Percentiles rank a stretch among this genome's conserved stretches.
Evolutionary conservation across 1,284 basidiomycete genomes (phyloP).

Genomic region (Apiotrichum mycotoxinovorans): DNA sequence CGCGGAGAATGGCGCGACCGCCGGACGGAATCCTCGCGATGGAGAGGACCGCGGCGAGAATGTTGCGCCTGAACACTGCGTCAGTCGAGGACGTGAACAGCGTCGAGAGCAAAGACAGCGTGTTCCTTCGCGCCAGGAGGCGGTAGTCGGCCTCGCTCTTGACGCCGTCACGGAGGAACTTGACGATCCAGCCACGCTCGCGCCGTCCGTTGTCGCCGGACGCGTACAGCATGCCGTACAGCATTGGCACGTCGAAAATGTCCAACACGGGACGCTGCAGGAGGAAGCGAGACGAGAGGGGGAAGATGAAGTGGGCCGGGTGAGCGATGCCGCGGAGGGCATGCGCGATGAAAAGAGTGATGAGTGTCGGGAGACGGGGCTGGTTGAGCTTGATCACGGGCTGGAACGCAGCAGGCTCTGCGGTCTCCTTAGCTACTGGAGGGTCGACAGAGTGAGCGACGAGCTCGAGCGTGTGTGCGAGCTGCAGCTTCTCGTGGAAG

Average conservation of each 20-base stretch:
- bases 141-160: constrained; percentile 68
- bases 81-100: constrained; percentile 67
- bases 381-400: constrained; percentile 30
- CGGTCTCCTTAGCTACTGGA: constrained; percentile 10
- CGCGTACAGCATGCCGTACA: constrained; percentile 76
- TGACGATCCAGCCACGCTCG: constrained; percentile 82
- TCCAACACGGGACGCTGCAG: constrained; percentile 77
- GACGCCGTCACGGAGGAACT: constrained; percentile 77
- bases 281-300: constrained; percentile 72
- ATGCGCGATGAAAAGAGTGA: constrained; percentile 74
- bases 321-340: constrained; percentile 72
- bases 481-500: constrained; percentile 76
- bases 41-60: constrained; percentile 62
- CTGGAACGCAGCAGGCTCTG: neutral
- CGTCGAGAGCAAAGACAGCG: constrained; percentile 80
- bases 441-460: constrained; percentile 61
- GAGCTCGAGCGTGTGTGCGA: constrained; percentile 69
- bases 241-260: constrained; percentile 71
- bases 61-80: constrained; percentile 52
- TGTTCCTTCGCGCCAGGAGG: constrained; percentile 73
- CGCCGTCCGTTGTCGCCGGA: constrained; percentile 71
- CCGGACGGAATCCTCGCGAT: constrained; percentile 66
- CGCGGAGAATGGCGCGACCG: constrained; percentile 63
- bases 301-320: constrained; percentile 76
- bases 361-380: constrained; percentile 60